phyloP scores from a whole-genome alignment of 2,329 filamentous ascomycete species.

The Phoma sp. region DNA sequence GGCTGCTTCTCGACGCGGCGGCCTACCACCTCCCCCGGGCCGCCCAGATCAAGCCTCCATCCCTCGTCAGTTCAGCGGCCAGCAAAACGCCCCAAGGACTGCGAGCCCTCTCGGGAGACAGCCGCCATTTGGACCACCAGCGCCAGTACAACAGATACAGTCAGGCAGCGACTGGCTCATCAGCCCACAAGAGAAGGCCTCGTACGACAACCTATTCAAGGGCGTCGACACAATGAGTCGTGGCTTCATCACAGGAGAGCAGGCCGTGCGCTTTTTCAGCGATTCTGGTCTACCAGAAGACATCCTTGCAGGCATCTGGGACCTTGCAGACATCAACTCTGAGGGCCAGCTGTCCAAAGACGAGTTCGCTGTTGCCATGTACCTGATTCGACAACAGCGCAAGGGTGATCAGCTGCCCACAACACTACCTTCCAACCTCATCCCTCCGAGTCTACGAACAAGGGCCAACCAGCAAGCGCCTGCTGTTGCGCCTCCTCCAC shows the following conservation, averaged over 20 bases:
- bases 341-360: slow-evolving; percentile 85
- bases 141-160: slow-evolving; percentile 60
- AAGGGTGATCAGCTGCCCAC: slow-evolving; percentile 73
- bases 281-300: slow-evolving; percentile 91
- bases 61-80: slow-evolving; percentile 81
- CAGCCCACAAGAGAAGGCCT: slow-evolving; percentile 79
- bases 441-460: slow-evolving; percentile 82
- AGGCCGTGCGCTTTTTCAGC: slow-evolving; percentile 92
- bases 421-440: slow-evolving; percentile 77
- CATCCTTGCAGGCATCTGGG: slow-evolving; percentile 92
- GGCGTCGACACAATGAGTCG: slow-evolving; percentile 80
- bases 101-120: slow-evolving; percentile 63
- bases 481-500: slow-evolving; percentile 41
- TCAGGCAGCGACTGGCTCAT: slow-evolving; percentile 80
- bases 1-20: slow-evolving; percentile 72
- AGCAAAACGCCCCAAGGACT: slow-evolving; percentile 57
- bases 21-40: slow-evolving; percentile 50
- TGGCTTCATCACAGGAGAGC: slow-evolving; percentile 89
- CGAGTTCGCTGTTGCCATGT: slow-evolving; percentile 97
- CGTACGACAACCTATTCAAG: slow-evolving; percentile 86
- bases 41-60: slow-evolving; percentile 67
- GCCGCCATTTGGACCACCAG: slow-evolving; percentile 56
- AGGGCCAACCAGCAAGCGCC: slow-evolving; percentile 56
- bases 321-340: slow-evolving; percentile 91
- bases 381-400: slow-evolving; percentile 89